Percentiles rank a stretch among this genome's conserved stretches.
phyloP scores from a whole-genome alignment of 1,284 basidiomycete species.

The Rhodofomes roseus region DNA sequence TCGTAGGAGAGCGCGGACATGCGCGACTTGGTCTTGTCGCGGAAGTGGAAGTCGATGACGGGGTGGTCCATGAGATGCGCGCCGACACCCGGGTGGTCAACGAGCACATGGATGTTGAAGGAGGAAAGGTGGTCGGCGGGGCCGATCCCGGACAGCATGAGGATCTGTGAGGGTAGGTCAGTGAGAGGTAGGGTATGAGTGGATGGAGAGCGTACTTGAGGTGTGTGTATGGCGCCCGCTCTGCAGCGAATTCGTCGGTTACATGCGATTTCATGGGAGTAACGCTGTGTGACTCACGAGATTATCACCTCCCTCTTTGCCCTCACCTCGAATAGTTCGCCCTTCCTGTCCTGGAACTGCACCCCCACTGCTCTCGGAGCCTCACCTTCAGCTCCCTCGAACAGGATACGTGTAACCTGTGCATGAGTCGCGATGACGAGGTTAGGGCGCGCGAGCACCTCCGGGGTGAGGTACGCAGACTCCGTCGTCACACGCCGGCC shows the following conservation, averaged over 20 bases:
- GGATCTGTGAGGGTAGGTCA: conserved; percentile 40
- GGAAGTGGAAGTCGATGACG: conserved; percentile 44
- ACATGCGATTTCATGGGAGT: not conserved
- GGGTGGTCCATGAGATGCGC: conserved; percentile 58
- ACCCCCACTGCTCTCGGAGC: conserved; percentile 54
- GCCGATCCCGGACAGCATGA: conserved; percentile 71
- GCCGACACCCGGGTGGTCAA: conserved; percentile 58
- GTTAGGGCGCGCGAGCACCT: conserved; percentile 59
- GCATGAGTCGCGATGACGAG: conserved; percentile 54
- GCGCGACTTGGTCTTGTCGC: conserved; percentile 37
- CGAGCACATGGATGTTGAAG: conserved; percentile 45
- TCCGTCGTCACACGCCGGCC: conserved; percentile 57
- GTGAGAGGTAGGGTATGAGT: not conserved
- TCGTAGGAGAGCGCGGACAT: conserved; percentile 20
- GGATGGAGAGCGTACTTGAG: conserved; percentile 38
- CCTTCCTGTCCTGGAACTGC: conserved; percentile 44
- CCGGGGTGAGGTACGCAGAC: conserved; percentile 58
- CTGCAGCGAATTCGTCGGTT: conserved; percentile 28
- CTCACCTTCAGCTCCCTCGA: conserved; percentile 37
- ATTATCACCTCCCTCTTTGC: conserved; percentile 60
- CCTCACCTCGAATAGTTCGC: conserved; percentile 37
- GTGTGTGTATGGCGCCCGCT: conserved; percentile 60
- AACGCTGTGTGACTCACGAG: conserved; percentile 38
- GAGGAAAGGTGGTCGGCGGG: conserved; percentile 48
- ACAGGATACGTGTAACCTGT: conserved; percentile 52